phyloP scores from a whole-genome alignment of 495 filamentous ascomycete genomes.

The Cercophora samala region DNA sequence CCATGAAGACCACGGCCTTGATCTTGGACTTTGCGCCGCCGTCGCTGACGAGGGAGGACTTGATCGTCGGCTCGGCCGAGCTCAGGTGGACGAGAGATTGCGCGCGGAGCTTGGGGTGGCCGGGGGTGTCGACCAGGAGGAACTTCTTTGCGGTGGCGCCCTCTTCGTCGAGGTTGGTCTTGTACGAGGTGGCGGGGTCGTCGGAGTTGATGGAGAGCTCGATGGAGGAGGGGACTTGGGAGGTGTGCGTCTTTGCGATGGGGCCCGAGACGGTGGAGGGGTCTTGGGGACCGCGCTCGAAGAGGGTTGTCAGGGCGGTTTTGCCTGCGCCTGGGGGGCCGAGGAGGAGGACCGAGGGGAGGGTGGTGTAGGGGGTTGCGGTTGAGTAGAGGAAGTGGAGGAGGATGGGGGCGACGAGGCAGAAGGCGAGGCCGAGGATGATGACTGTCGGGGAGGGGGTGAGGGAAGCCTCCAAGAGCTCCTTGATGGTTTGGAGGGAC shows the following conservation, averaged over 20 bases:
- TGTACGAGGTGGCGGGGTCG: conserved; percentile 46
- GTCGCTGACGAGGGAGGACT: conserved; percentile 46
- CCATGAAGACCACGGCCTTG: conserved; percentile 78
- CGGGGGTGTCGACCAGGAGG: conserved; percentile 81
- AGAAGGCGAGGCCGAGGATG: conserved; percentile 62
- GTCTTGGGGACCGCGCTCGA: conserved; percentile 41
- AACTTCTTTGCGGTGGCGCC: conserved; percentile 64
- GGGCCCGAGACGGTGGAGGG: too few species aligned
- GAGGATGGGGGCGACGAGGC: conserved; percentile 69
- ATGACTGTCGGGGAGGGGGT: conserved; percentile 56
- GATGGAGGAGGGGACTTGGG: conserved; percentile 68
- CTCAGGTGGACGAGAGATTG: conserved; percentile 48
- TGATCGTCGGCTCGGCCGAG: conserved; percentile 61
- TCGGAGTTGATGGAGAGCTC: conserved; percentile 66
- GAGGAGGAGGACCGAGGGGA: conserved; percentile 79
- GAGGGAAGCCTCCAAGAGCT: conserved; percentile 44
- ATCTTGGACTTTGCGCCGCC: conserved; percentile 43
- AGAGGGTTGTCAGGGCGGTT: conserved; percentile 76
- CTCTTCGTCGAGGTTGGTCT: conserved; percentile 49
- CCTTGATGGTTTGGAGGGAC: conserved; percentile 30
- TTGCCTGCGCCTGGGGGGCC: conserved; percentile 86
- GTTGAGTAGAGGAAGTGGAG: conserved; percentile 74
- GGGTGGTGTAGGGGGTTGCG: conserved; percentile 57
- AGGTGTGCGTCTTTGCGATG: conserved; percentile 56
- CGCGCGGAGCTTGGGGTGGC: conserved; percentile 84